Conservation (phyloP, 2,329 filamentous ascomycete species). For the Incumbomyces lentus region DNA sequence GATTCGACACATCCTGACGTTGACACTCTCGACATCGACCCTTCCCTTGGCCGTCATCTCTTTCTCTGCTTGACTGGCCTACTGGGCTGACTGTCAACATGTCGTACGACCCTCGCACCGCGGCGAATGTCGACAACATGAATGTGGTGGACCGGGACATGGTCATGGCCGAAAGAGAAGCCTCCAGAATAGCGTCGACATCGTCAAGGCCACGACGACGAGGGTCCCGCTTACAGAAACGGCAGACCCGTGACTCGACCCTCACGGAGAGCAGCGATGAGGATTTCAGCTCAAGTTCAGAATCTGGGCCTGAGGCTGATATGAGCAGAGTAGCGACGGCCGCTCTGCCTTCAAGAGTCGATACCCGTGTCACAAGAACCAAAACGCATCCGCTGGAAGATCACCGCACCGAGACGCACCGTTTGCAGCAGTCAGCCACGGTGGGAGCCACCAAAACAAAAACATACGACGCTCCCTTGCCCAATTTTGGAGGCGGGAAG, state of each 20-base stretch:
- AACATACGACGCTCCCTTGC: conserved; percentile 26
- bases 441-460: conserved; percentile 30
- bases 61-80: too few relatives aligned
- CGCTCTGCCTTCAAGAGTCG: conserved; percentile 7
- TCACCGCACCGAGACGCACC: conserved; percentile 20
- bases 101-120: not conserved
- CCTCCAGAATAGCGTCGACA: conserved; percentile 17
- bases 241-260: conserved; percentile 14
- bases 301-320: conserved; percentile 12
- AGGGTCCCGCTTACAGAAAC: not conserved
- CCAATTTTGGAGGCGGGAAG: conserved; percentile 44
- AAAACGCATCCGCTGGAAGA: conserved; percentile 21
- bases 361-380: conserved; percentile 10
- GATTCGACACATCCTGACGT: too few relatives aligned
- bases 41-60: too few relatives aligned
- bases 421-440: conserved; percentile 31
- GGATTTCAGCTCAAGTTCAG: too few relatives aligned
- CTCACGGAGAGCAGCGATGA: conserved; percentile 19
- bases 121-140: conserved; percentile 21
- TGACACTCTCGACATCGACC: too few relatives aligned
- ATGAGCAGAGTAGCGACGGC: conserved; percentile 20
- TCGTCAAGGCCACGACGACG: conserved; percentile 7
- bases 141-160: conserved; percentile 28
- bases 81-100: not conserved
- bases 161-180: conserved; percentile 28